Percentiles rank a stretch among this genome's conserved stretches.
phyloP scores from a whole-genome alignment of 2,329 filamentous ascomycete genomes.

The Leptographium flavum region DNA sequence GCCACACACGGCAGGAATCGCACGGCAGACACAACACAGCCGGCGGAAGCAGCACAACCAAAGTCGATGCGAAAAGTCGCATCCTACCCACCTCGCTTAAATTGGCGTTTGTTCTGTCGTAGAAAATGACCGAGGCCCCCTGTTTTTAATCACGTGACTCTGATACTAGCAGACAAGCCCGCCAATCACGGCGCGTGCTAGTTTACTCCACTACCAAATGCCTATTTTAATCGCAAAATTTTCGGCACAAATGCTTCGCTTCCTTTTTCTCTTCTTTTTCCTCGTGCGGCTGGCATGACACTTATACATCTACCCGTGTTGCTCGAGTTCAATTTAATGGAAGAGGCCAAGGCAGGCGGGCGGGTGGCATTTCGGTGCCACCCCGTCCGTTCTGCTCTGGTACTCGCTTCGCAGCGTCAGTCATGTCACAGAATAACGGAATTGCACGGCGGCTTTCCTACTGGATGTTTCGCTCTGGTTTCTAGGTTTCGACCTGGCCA shows the following conservation, averaged over 20 bases:
- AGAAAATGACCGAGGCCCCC: no score
- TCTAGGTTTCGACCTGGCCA: neutral
- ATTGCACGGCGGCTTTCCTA: conserved; percentile 58
- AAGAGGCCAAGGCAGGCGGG: conserved; percentile 3
- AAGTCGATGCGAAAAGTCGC: no score
- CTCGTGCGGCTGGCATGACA: conserved; percentile 69
- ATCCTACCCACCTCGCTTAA: no score
- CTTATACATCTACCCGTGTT: conserved; percentile 53
- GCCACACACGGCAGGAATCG: no score
- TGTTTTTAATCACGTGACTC: neutral
- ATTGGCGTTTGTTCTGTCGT: no score
- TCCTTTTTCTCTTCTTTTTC: conserved; percentile 37
- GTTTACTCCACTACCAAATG: neutral
- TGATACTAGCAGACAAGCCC: no score
- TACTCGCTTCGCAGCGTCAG: conserved; percentile 56
- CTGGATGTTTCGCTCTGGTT: conserved; percentile 20
- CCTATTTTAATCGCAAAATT: conserved; percentile 11
- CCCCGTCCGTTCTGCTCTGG: conserved; percentile 21
- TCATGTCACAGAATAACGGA: conserved; percentile 65
- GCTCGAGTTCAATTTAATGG: conserved; percentile 41
- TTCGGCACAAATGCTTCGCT: conserved; percentile 11
- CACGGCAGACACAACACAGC: no score
- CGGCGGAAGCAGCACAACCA: no score
- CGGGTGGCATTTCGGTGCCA: neutral
- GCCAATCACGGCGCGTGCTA: neutral